Percentiles rank a stretch among this genome's conserved stretches.
phyloP scores from a whole-genome alignment of 805 yeast species.

The Metschnikowia henanensis region DNA sequence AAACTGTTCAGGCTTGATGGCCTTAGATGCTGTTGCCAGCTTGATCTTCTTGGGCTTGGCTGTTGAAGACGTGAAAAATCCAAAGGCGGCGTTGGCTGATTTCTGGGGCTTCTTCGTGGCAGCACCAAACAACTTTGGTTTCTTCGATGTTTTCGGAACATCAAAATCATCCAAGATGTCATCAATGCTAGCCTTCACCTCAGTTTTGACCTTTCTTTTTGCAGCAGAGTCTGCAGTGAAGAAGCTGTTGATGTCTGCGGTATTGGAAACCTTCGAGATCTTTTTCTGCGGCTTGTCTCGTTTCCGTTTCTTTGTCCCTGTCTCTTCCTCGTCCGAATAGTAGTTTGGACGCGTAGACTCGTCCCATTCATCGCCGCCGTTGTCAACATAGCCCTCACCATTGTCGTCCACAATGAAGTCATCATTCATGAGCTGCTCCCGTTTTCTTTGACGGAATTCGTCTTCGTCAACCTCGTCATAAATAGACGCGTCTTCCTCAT shows the following conservation, averaged over 20 bases:
- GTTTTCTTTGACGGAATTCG: slow-evolving; percentile 70
- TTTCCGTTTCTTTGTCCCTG: slow-evolving; percentile 26
- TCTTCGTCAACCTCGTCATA: slow-evolving; percentile 90
- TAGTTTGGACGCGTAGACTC: slow-evolving; percentile 47
- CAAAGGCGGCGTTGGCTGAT: slow-evolving; percentile 31
- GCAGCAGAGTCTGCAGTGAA: slow-evolving; percentile 33
- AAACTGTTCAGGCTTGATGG: slow-evolving; percentile 18
- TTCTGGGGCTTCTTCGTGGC: slow-evolving; percentile 37
- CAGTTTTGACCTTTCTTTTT: slow-evolving; percentile 21
- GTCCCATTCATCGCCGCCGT: slow-evolving; percentile 92
- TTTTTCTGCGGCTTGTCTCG: slow-evolving; percentile 30
- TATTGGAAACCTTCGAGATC: slow-evolving; percentile 39
- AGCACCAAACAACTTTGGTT: slow-evolving; percentile 11
- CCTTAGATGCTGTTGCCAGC: background rate
- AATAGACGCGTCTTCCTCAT: slow-evolving; percentile 54
- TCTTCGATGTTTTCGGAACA: slow-evolving; percentile 13
- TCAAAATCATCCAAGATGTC: slow-evolving; percentile 22
- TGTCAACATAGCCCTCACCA: slow-evolving; percentile 92
- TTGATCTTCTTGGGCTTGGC: slow-evolving; percentile 20
- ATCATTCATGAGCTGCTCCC: slow-evolving; percentile 79
- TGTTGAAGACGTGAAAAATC: slow-evolving; percentile 28
- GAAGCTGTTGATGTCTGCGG: slow-evolving; percentile 52
- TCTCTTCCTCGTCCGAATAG: slow-evolving; percentile 57
- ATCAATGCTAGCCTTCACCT: slow-evolving; percentile 23
- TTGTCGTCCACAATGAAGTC: slow-evolving; percentile 94